phyloP scores from a whole-genome alignment of 768 basidiomycete genomes.

The Naematelia encephala region DNA sequence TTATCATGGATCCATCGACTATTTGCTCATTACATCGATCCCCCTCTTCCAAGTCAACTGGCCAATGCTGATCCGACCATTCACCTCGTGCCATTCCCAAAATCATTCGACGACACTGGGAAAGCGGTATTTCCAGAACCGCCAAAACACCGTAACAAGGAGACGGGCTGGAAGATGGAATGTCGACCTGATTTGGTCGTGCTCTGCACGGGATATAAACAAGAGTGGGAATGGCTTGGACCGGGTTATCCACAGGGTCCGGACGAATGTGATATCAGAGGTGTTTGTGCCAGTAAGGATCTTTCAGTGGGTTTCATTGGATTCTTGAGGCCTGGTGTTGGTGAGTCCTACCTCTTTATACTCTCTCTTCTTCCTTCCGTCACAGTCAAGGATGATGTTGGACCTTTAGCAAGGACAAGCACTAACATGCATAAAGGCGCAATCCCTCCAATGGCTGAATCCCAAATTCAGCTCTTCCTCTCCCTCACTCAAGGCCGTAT shows the following conservation, averaged over 20 bases:
- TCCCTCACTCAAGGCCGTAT: slow-evolving; percentile 53
- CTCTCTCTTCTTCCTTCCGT: not conserved
- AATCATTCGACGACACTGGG: slow-evolving; percentile 54
- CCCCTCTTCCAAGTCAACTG: slow-evolving; percentile 46
- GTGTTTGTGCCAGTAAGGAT: slow-evolving; percentile 49
- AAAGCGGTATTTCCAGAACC: slow-evolving; percentile 55
- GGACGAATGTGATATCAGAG: slow-evolving; percentile 40
- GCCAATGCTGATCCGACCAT: slow-evolving; percentile 34
- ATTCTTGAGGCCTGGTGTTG: slow-evolving; percentile 61
- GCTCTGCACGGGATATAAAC: slow-evolving; percentile 50
- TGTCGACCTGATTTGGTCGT: slow-evolving; percentile 39
- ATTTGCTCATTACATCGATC: slow-evolving; percentile 61
- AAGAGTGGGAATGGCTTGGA: slow-evolving; percentile 46
- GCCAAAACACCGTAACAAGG: slow-evolving; percentile 51
- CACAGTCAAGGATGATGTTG: not conserved
- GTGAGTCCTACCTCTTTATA: slow-evolving; percentile 45
- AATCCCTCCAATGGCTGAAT: slow-evolving; percentile 62
- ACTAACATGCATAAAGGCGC: slow-evolving; percentile 47
- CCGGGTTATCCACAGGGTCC: slow-evolving; percentile 44
- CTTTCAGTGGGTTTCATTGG: slow-evolving; percentile 59
- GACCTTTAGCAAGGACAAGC: not conserved
- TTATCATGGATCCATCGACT: slow-evolving; percentile 55
- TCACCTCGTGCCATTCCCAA: slow-evolving; percentile 62
- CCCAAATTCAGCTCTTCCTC: slow-evolving; percentile 62
- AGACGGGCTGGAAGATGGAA: slow-evolving; percentile 35